Percentiles rank a stretch among this genome's conserved stretches.
Conservation (phyloP, 371 early-diverging fungal species). For the Dichotomocladium elegans region DNA sequence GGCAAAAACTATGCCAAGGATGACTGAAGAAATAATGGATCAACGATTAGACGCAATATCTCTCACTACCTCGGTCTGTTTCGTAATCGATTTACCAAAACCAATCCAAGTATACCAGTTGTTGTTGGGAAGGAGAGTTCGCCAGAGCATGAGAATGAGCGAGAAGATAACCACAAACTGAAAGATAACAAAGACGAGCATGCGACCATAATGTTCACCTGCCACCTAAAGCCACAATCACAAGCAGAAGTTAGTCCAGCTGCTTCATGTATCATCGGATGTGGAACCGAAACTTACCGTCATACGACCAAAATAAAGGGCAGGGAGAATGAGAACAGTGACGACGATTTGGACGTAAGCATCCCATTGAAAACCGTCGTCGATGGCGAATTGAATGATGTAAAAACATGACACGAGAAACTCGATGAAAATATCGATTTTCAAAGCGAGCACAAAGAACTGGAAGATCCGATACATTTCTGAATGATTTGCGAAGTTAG, state of each 20-base stretch:
- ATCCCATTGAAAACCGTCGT: conserved; percentile 18
- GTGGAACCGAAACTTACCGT: conserved; percentile 34
- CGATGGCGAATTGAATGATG: conserved; percentile 20
- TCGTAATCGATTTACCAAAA: conserved; percentile 48
- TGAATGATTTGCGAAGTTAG: conserved; percentile 1
- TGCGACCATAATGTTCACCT: conserved; percentile 24
- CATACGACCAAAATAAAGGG: conserved; percentile 37
- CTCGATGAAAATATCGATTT: conserved; percentile 32
- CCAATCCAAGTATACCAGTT: conserved; percentile 47
- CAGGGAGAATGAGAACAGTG: conserved; percentile 33
- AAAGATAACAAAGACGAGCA: conserved; percentile 36
- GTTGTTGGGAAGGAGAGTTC: conserved; percentile 17
- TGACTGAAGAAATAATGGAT: conserved; percentile 16
- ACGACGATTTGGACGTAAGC: conserved; percentile 28
- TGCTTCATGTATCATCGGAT: conserved; percentile 7
- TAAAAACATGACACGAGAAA: conserved; percentile 31
- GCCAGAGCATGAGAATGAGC: conserved; percentile 28
- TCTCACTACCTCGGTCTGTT: background rate
- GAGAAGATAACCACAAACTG: conserved; percentile 36
- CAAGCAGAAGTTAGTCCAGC: conserved; percentile 22
- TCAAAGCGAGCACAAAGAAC: conserved; percentile 32
- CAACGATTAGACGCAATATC: background rate
- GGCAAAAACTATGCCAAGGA: conserved; percentile 34
- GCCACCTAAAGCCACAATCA: conserved; percentile 20
- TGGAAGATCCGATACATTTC: conserved; percentile 44